These are phyloP conservation scores for Fusarium dlaminii DNA, from an alignment of 2,329 filamentous ascomycete genomes.

Conservation along the genomic window DNA sequence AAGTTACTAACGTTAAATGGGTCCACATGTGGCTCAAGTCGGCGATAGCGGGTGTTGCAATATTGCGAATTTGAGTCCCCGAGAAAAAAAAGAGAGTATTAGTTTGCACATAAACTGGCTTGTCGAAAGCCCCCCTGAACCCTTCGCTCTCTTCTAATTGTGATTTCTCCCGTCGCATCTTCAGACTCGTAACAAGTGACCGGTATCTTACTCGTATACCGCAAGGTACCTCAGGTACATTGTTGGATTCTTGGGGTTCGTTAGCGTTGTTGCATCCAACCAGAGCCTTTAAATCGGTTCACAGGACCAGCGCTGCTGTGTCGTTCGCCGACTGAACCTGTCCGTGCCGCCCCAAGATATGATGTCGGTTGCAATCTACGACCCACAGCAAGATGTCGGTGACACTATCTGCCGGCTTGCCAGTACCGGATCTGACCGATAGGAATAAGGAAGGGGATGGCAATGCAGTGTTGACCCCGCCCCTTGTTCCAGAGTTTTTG, in stretches of 20 bases:
- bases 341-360: conserved; percentile 23
- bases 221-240: conserved; percentile 3
- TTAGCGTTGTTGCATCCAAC: conserved; percentile 44
- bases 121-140: neutral
- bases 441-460: conserved; percentile 31
- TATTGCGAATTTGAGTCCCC: conserved; percentile 2
- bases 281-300: conserved; percentile 38
- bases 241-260: conserved; percentile 21
- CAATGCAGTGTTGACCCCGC: conserved; percentile 39
- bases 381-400: conserved; percentile 44
- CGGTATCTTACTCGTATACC: conserved; percentile 10
- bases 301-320: conserved; percentile 32
- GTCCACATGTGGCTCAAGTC: conserved; percentile 7
- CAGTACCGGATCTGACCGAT: conserved; percentile 40
- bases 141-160: neutral
- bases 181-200: neutral
- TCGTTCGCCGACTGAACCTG: conserved; percentile 36
- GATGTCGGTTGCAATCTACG: conserved; percentile 31
- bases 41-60: conserved; percentile 24
- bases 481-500: conserved; percentile 36
- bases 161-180: neutral
- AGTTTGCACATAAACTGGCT: neutral
- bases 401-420: conserved; percentile 44
- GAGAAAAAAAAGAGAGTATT: neutral
- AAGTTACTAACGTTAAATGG: neutral